Evolutionary conservation across 192 early-diverging fungal genomes (phyloP), one percentile per base, ranked within the genome.

Genomic region (Umbelopsis sp.): DNA sequence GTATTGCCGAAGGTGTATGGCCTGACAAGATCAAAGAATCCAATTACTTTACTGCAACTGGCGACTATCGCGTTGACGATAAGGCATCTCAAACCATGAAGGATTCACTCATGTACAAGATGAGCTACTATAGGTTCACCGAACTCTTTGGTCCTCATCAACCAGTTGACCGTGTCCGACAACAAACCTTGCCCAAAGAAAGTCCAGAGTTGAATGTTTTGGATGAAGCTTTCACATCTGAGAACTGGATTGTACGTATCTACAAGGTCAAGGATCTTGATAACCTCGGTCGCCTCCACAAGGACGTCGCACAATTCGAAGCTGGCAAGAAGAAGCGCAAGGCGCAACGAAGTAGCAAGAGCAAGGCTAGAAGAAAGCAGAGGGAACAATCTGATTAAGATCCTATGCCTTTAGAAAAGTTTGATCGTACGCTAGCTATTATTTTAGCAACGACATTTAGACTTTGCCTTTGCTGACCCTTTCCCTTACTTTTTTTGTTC

Each of bases 201-300:
- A 89, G 91, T 4, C 95, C 98, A 36, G 89, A 90, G 49, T 82
- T 99, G 45, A 84, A 86, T 26, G 90, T 88, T 50, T 80, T 99
- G 68, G 98, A 99, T 65, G 98, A 99, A 80, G 96, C 91, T 0
- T 97, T 91, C 70, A 95, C 95, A 31, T 89, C 94, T 1, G 93
- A 95, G 79, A 96, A 99, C 84, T 96, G 96, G 92, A 95, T 99
- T 81, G 98, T 99, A 34, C 91, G 98, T 47, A 97, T 99, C 68
- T 99, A 97, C 86, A 88, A 94, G 74, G 97, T 99, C 82, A 99
- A 99, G 83, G 89, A 93, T 41, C 85, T 94, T 71, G 98, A 99
- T 80, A 93, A 91, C 77, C 81, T 98, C 5, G 98, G 98, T 8
- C 89, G 97, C 66, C 74, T 82, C 22, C 74, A 93, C 66, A 82